phyloP scores from a whole-genome alignment of 208 protist genomes.

The Trypanosoma lewisi region DNA sequence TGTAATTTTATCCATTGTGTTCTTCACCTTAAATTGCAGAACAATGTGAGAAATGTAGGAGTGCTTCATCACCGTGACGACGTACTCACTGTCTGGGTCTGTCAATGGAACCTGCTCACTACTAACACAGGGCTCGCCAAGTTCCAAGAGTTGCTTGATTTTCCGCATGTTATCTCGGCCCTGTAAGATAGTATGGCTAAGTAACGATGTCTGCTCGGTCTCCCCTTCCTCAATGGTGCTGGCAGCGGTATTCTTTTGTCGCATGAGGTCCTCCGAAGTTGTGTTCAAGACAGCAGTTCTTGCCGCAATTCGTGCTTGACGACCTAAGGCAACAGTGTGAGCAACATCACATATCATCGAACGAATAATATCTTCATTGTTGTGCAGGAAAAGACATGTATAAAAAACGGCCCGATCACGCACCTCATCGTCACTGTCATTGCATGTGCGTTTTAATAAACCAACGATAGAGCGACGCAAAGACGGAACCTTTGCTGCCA shows the following conservation, averaged over 20 bases:
- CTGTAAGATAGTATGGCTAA: slow-evolving; percentile 46
- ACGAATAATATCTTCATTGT: slow-evolving; percentile 67
- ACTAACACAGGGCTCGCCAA: slow-evolving; percentile 66
- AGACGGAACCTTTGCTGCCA: slow-evolving; percentile 88
- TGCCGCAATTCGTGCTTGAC: slow-evolving; percentile 23
- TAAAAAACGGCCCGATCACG: slow-evolving; percentile 96
- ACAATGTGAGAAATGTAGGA: slow-evolving; percentile 90
- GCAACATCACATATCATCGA: slow-evolving; percentile 74
- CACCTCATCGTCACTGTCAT: slow-evolving; percentile 98
- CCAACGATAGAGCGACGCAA: slow-evolving; percentile 86
- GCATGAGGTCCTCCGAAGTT: slow-evolving; percentile 4
- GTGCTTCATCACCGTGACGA: slow-evolving; percentile 96
- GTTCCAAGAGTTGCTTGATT: slow-evolving; percentile 61
- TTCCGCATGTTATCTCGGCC: slow-evolving; percentile 63
- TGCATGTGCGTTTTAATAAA: slow-evolving; percentile 90
- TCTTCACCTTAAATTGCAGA: slow-evolving; percentile 93
- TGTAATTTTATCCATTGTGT: slow-evolving; percentile 91
- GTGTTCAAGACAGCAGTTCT: slow-evolving; percentile 28
- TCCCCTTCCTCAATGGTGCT: neutral
- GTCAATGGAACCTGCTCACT: slow-evolving; percentile 87
- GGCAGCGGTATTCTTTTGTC: slow-evolving; percentile 10
- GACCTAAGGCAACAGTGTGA: slow-evolving; percentile 39
- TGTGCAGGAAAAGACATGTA: slow-evolving; percentile 77
- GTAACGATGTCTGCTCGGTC: neutral
- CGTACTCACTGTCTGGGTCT: slow-evolving; percentile 97